These are phyloP conservation scores for Hypoxylon sp. DNA, from an alignment of 2,329 filamentous ascomycete genomes.

Conservation along the genomic window DNA sequence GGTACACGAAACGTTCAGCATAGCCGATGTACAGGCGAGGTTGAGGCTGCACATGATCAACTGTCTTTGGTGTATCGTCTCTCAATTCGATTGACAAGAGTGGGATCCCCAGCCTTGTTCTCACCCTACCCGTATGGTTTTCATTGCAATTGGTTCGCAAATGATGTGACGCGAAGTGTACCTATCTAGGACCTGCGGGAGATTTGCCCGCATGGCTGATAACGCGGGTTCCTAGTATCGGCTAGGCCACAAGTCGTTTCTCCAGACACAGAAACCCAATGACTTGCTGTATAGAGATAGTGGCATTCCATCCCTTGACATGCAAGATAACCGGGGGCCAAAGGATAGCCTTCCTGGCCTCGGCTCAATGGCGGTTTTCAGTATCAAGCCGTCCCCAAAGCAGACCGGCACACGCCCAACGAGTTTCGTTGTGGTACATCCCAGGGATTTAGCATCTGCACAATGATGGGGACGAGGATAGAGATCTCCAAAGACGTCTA, in stretches of 20 bases:
- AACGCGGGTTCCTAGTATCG: constrained; percentile 35
- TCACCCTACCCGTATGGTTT: constrained; percentile 27
- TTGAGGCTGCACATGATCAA: constrained; percentile 33
- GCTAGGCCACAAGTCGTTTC: constrained; percentile 28
- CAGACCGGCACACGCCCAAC: constrained; percentile 26
- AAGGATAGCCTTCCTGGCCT: constrained; percentile 27
- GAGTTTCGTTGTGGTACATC: constrained; percentile 30
- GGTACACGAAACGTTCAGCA: constrained; percentile 32
- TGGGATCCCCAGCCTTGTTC: constrained; percentile 23
- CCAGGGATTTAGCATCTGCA: constrained; percentile 21
- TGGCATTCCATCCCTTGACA: constrained; percentile 38
- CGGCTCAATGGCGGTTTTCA: constrained; percentile 39
- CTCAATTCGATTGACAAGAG: constrained; percentile 32
- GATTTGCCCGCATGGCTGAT: constrained; percentile 39
- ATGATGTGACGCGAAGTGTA: constrained; percentile 33
- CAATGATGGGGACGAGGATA: constrained; percentile 28
- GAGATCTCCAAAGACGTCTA: constrained; percentile 5
- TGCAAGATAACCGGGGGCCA: constrained; percentile 40
- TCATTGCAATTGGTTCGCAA: constrained; percentile 31
- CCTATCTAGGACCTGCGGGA: constrained; percentile 29
- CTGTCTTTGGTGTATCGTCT: constrained; percentile 29
- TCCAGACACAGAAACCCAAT: constrained; percentile 27
- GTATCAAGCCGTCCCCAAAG: constrained; percentile 31
- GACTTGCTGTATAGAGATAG: constrained; percentile 35
- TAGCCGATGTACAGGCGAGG: constrained; percentile 34